Conservation (phyloP, 2,329 filamentous ascomycete genomes). For the Trichoderma endophyticum region DNA sequence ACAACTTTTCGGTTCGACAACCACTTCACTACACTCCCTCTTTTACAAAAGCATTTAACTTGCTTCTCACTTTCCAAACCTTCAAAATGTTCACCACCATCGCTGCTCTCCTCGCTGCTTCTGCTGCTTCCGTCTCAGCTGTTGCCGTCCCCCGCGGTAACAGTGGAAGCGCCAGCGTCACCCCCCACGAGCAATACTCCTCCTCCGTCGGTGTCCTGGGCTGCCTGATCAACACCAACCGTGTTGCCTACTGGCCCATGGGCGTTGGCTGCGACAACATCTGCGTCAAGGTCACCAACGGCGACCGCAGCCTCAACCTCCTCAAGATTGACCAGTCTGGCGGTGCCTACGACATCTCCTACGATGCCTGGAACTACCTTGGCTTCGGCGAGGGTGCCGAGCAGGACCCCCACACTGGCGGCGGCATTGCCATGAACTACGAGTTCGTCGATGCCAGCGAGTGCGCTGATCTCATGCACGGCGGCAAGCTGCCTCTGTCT, state of each 20-base stretch:
- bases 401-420: slow-evolving; percentile 46
- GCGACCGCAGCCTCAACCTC: slow-evolving; percentile 52
- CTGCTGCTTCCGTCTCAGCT: slow-evolving; percentile 31
- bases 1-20: slow-evolving; percentile 3
- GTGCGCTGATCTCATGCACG: slow-evolving; percentile 50
- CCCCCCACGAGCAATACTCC: slow-evolving; percentile 55
- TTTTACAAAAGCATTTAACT: slow-evolving; percentile 13
- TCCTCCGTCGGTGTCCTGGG: slow-evolving; percentile 57
- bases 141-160: slow-evolving; percentile 27
- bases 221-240: slow-evolving; percentile 60
- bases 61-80: not conserved
- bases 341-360: slow-evolving; percentile 57
- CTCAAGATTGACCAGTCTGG: slow-evolving; percentile 55
- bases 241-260: slow-evolving; percentile 59
- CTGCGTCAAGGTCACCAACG: slow-evolving; percentile 53
- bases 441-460: slow-evolving; percentile 46
- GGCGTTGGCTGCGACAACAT: slow-evolving; percentile 53
- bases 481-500: slow-evolving; percentile 51
- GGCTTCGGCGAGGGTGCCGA: slow-evolving; percentile 48
- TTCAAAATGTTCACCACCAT: slow-evolving; percentile 22
- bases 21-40: slow-evolving; percentile 1
- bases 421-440: slow-evolving; percentile 51
- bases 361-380: slow-evolving; percentile 61
- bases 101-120: slow-evolving; percentile 31
- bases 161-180: slow-evolving; percentile 38